These are phyloP conservation scores for Diospyros kaki DNA, from an alignment of 148 eudicot species.

Conservation along the genomic window DNA sequence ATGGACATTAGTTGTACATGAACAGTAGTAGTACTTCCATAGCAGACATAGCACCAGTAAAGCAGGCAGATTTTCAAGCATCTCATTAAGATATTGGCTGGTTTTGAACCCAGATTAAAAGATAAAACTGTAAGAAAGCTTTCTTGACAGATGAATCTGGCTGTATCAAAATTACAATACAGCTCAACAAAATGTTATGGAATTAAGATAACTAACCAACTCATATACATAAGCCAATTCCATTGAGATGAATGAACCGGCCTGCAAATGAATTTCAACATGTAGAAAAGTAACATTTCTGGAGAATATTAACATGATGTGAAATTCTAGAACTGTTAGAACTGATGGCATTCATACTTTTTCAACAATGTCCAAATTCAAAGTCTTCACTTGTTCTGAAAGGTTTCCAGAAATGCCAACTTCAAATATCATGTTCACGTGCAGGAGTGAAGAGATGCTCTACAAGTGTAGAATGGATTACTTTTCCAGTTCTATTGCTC, in stretches of 20 bases:
- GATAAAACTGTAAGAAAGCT: slow-evolving; percentile 5
- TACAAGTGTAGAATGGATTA: slow-evolving; percentile 20
- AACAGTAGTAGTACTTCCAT: no score
- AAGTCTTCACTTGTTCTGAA: slow-evolving; percentile 48
- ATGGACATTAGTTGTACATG: not conserved
- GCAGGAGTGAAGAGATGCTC: slow-evolving; percentile 86
- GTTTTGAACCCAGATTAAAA: not conserved
- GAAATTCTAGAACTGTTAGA: not conserved
- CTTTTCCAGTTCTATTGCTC: not conserved
- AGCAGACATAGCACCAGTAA: no score
- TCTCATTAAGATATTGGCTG: slow-evolving; percentile 4
- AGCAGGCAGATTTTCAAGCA: not conserved
- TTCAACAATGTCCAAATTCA: slow-evolving; percentile 59
- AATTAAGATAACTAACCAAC: slow-evolving; percentile 59
- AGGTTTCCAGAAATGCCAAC: slow-evolving; percentile 74
- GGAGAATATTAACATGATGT: not conserved
- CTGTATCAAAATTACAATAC: slow-evolving; percentile 3
- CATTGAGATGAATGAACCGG: slow-evolving; percentile 59
- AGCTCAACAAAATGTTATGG: slow-evolving; percentile 11
- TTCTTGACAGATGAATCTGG: slow-evolving; percentile 11
- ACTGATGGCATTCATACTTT: slow-evolving; percentile 42
- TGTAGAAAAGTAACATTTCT: not conserved
- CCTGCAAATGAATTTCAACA: slow-evolving; percentile 39
- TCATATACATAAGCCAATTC: slow-evolving; percentile 88
- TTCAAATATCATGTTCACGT: slow-evolving; percentile 87